Conservation (phyloP, 768 basidiomycete genomes). For the Russula dissimulans region DNA sequence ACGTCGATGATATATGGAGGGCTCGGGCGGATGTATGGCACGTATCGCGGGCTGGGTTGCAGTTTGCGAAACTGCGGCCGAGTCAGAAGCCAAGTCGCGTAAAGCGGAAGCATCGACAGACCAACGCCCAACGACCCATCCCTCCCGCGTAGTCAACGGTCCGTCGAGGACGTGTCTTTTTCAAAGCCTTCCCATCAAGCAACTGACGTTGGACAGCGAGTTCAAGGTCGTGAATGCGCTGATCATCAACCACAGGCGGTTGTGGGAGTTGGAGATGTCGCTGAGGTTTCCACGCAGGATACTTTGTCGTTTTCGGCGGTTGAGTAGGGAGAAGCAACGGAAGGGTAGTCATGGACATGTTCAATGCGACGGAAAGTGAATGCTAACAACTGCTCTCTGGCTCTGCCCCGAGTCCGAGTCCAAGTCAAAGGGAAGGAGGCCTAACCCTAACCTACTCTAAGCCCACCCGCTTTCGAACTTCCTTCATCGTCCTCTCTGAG, state of each 20-base stretch:
- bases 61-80: conserved; percentile 57
- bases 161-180: conserved; percentile 85
- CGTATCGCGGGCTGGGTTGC: conserved; percentile 69
- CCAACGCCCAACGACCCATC: conserved; percentile 77
- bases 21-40: conserved; percentile 70
- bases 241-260: conserved; percentile 77
- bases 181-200: conserved; percentile 73
- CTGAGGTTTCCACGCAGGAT: conserved; percentile 68
- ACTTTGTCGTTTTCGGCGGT: conserved; percentile 29
- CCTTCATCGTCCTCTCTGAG: conserved; percentile 54
- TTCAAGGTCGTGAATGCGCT: conserved; percentile 68
- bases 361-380: background rate
- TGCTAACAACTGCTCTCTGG: background rate
- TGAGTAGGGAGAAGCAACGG: conserved; percentile 50
- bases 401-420: too few relatives aligned
- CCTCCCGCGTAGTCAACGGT: conserved; percentile 94
- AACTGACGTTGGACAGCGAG: conserved; percentile 61
- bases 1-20: conserved; percentile 89
- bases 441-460: background rate
- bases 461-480: conserved; percentile 65
- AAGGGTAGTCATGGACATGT: conserved; percentile 22
- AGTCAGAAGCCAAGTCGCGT: background rate
- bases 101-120: conserved; percentile 25
- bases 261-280: conserved; percentile 57
- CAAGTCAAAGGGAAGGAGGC: background rate